A percentile compares a stretch with the other conserved stretches of the same genome.
phyloP scores from a whole-genome alignment of 805 yeast species.

The Nakazawaea molendinolei region DNA sequence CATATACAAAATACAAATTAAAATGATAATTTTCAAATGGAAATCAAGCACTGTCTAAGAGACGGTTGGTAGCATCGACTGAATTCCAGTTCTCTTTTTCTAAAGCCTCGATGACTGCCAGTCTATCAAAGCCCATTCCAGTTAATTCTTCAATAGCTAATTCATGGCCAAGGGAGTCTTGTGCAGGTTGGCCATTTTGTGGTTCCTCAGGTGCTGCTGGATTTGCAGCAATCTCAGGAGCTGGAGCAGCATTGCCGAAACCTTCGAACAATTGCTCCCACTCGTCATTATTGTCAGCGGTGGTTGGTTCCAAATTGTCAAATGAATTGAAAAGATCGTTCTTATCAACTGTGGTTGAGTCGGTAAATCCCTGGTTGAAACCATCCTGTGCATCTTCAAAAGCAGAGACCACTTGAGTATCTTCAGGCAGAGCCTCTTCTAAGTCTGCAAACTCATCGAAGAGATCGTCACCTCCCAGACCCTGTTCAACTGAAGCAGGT shows the following conservation, averaged over 20 bases:
- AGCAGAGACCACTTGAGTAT: background rate
- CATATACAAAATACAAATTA: conserved; percentile 15
- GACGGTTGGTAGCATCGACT: conserved; percentile 80
- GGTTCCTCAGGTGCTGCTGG: background rate
- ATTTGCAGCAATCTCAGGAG: conserved; percentile 13
- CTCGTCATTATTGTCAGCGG: conserved; percentile 52
- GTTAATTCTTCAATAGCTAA: conserved; percentile 69
- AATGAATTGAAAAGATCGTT: conserved; percentile 21
- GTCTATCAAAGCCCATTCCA: conserved; percentile 82
- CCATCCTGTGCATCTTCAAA: conserved; percentile 22
- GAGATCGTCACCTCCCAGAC: conserved; percentile 12
- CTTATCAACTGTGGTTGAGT: conserved; percentile 1
- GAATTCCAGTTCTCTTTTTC: conserved; percentile 65
- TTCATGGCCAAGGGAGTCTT: conserved; percentile 22
- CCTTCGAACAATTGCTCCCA: conserved; percentile 95
- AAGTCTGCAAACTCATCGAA: conserved; percentile 28
- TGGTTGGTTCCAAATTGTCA: conserved; percentile 37
- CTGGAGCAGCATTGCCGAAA: conserved; percentile 49
- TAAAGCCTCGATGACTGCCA: conserved; percentile 63
- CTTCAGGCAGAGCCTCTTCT: conserved; percentile 23
- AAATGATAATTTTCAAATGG: background rate
- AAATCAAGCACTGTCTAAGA: conserved; percentile 61
- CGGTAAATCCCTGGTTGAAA: conserved; percentile 22
- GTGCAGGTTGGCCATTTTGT: no score
- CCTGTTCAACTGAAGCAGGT: conserved; percentile 10